Percentiles rank a stretch among this genome's conserved stretches.
Conservation (phyloP, 306 rosid species). For the Vigna angularis region DNA sequence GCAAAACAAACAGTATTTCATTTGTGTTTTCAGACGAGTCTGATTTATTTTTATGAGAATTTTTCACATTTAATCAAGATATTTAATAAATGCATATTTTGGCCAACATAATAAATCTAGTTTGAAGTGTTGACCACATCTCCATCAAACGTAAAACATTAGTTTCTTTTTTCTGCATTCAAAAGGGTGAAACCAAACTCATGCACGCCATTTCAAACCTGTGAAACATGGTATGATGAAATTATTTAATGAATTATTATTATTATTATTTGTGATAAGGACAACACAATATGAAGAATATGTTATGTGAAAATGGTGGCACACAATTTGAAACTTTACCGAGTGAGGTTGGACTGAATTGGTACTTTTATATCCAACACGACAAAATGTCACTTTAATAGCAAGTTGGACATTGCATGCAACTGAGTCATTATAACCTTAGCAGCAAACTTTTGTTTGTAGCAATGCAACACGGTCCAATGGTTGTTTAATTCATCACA, state of each 20-base stretch:
- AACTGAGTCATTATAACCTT: slow-evolving; percentile 8
- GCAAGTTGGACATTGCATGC: background rate
- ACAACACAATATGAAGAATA: background rate
- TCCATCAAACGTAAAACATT: too few species aligned
- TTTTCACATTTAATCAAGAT: too few species aligned
- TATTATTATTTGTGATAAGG: background rate
- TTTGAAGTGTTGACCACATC: too few species aligned
- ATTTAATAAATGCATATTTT: too few species aligned
- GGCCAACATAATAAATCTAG: too few species aligned
- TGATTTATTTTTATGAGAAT: too few species aligned
- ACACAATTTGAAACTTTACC: slow-evolving; percentile 40
- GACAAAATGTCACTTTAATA: slow-evolving; percentile 43
- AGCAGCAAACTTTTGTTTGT: slow-evolving; percentile 35
- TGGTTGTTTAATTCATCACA: too few species aligned
- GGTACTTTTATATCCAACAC: background rate
- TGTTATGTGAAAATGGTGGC: background rate
- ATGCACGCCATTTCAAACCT: too few species aligned
- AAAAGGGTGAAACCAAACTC: too few species aligned
- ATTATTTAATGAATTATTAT: slow-evolving; percentile 10
- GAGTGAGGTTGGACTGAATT: slow-evolving; percentile 7
- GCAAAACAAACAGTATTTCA: background rate
- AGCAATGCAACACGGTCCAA: background rate
- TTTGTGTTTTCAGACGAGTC: too few species aligned
- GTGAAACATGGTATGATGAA: background rate
- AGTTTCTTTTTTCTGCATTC: too few species aligned